These are phyloP conservation scores for Hemileia vastatrix DNA, from an alignment of 1,284 basidiomycete genomes.

Conservation along the genomic window DNA sequence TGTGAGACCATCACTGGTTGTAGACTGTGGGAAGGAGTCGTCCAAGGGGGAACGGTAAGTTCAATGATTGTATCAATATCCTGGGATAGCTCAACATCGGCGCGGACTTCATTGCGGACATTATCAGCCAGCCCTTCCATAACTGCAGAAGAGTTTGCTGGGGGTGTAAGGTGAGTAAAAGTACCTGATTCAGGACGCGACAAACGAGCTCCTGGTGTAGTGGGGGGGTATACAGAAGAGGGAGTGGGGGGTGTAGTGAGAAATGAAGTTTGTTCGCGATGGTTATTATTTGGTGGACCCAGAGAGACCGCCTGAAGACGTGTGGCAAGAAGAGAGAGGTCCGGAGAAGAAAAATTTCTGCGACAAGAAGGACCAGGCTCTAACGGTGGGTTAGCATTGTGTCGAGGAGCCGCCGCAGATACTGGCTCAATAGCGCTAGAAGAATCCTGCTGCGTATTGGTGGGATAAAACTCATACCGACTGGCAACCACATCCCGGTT, in stretches of 20 bases:
- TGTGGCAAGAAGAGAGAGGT: slow-evolving; percentile 1
- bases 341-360: slow-evolving; percentile 4
- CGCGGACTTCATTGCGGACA: slow-evolving; percentile 7
- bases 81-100: slow-evolving; percentile 29
- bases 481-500: slow-evolving; percentile 17
- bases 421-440: background rate
- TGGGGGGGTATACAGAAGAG: no score
- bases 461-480: slow-evolving; percentile 13
- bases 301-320: slow-evolving; percentile 13
- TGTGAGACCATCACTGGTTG: slow-evolving; percentile 27
- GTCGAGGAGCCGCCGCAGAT: background rate
- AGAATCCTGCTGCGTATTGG: background rate
- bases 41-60: slow-evolving; percentile 41
- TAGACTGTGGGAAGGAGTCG: slow-evolving; percentile 53
- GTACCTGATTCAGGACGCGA: no score
- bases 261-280: no score
- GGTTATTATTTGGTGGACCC: no score
- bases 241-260: no score
- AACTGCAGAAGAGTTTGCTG: no score
- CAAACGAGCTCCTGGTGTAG: no score
- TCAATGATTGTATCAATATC: slow-evolving; percentile 33
- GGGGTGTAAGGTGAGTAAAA: no score
- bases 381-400: background rate
- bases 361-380: background rate
- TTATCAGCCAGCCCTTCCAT: background rate